phyloP scores from a whole-genome alignment of 2,329 filamentous ascomycete genomes.

The Metarhizium humberi region DNA sequence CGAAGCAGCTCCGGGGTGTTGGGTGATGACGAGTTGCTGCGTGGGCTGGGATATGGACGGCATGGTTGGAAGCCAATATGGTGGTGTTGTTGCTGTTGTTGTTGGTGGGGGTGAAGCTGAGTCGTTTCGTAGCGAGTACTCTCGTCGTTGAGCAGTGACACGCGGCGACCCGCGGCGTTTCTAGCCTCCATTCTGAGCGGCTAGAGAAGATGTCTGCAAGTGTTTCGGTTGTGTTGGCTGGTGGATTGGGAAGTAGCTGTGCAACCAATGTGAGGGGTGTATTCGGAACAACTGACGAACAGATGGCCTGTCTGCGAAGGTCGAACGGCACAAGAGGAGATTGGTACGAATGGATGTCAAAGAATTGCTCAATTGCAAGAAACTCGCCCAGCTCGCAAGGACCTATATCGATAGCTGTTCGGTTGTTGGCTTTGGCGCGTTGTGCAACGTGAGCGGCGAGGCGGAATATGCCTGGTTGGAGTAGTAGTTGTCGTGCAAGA shows the following conservation, averaged over 20 bases:
- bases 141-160: conserved; percentile 53
- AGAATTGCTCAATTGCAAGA: neutral
- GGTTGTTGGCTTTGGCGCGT: neutral
- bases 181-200: conserved; percentile 38
- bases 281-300: neutral
- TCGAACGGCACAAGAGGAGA: neutral
- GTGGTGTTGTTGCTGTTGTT: conserved; percentile 23
- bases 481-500: neutral
- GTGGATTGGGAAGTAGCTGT: neutral
- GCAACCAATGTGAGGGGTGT: neutral
- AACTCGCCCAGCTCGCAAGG: neutral
- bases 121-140: conserved; percentile 5
- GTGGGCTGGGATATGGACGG: conserved; percentile 25
- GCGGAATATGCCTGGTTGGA: neutral
- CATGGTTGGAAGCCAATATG: conserved; percentile 20
- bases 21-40: conserved; percentile 35
- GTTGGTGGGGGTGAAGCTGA: conserved; percentile 13
- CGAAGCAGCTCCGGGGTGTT: conserved; percentile 49
- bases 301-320: neutral
- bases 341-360: neutral
- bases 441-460: neutral
- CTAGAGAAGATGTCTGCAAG: neutral
- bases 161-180: conserved; percentile 46
- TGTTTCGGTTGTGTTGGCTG: neutral
- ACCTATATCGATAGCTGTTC: neutral